Base-by-base conservation (phyloP, 805 yeast species). In the Hanseniaspora valbyensis region DNA sequence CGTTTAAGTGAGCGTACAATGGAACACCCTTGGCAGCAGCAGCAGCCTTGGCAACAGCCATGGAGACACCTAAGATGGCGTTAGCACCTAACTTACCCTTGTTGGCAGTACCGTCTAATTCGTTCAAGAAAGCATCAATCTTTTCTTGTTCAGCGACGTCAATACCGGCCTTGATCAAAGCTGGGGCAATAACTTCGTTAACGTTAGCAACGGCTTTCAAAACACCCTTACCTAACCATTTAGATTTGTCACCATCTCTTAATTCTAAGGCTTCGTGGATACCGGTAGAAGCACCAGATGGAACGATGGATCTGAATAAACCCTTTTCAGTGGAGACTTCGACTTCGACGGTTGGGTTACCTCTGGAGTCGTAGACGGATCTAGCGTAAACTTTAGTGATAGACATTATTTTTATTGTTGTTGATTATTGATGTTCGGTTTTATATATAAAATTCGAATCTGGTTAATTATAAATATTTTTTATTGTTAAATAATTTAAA, bases 221-320 rank as follows among this genome's bases (percentile, higher is more conserved):
- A 60, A 90, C 98, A 83, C 97, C 98, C 81, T 90, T 92, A 70
- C 98, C 98, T 68, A 80, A 76, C 98, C 98, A 90, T 74, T 86
- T 85, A 68, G 92, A 73, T 75, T 87, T 85, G 80, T 92, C 98
- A 64, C 86, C 92, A 69, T 90, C 98, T 79, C 98, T 88, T 72
- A 90, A 80, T 78, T 90, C 98, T 62, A 89, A 75, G 63, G 98
- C 98, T 79, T 92, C 98, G 74, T 87, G 95, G 71, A 84, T 71
- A 82, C 98, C 98, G 58, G 98, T 92, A 66, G 97, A 90, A 60
- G 98, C 98, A 76, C 98, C 98, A 59, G 96, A 88, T 71, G 98
- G 98, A 57, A 92, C 98, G 68, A 90, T 89, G 61, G 97, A 80
- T 74, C 96, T 84, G 94, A 87, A 89, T 59, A 78, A 64, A 67